Conservation (phyloP, 1,284 basidiomycete species). For the Grifola frondosa region DNA sequence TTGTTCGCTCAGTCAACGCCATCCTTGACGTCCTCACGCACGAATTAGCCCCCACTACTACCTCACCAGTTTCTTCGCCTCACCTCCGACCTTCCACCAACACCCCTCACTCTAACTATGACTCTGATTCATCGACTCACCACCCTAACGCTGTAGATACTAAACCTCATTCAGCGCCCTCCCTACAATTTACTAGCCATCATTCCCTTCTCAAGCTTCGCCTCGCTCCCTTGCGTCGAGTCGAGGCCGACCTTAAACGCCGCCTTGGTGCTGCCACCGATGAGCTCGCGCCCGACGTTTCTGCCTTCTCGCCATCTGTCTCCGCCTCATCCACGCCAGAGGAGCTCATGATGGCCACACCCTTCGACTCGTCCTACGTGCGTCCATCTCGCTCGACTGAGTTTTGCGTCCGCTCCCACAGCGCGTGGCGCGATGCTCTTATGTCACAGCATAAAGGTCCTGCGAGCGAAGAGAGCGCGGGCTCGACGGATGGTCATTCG, state of each 20-base stretch:
- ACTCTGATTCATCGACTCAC: slow-evolving; percentile 15
- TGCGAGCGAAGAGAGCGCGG: slow-evolving; percentile 2
- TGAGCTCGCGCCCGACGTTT: slow-evolving; percentile 32
- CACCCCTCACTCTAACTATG: slow-evolving; percentile 20
- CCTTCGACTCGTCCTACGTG: slow-evolving; percentile 18
- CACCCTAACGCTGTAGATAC: not conserved
- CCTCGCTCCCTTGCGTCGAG: slow-evolving; percentile 51
- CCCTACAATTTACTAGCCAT: slow-evolving; percentile 38
- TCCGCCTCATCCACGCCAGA: slow-evolving; percentile 7
- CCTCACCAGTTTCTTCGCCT: slow-evolving; percentile 11
- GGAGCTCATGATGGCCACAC: slow-evolving; percentile 19
- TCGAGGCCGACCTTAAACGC: slow-evolving; percentile 53
- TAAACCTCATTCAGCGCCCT: slow-evolving; percentile 3
- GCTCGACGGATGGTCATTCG: slow-evolving; percentile 6
- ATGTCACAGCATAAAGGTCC: slow-evolving; percentile 13
- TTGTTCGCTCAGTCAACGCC: slow-evolving; percentile 55
- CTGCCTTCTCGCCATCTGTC: slow-evolving; percentile 4
- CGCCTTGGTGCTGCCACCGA: slow-evolving; percentile 48
- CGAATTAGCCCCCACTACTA: slow-evolving; percentile 34
- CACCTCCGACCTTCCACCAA: slow-evolving; percentile 14
- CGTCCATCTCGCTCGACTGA: slow-evolving; percentile 18
- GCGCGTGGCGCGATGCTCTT: slow-evolving; percentile 27
- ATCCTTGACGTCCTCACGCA: slow-evolving; percentile 52
- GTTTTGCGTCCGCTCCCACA: slow-evolving; percentile 32
- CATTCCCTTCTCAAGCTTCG: slow-evolving; percentile 50